A percentile compares a stretch with the other conserved stretches of the same genome.
Conservation (phyloP, 164 flowering plant species). For the Chloranthus sessilifolius region DNA sequence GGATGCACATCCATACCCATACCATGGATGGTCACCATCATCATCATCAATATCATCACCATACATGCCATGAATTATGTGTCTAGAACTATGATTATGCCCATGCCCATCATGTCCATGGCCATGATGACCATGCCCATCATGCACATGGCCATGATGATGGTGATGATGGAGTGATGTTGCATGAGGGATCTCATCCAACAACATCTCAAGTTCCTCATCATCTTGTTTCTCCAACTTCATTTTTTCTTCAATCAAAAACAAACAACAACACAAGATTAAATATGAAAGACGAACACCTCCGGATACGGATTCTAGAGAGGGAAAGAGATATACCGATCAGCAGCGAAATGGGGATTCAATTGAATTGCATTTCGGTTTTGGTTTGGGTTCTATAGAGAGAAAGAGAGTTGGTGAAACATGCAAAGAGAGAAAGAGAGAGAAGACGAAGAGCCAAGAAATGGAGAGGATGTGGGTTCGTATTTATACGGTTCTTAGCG, state of each 20-base stretch:
- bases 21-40: constrained; percentile 7
- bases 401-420: constrained; percentile 21
- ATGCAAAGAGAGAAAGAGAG: constrained; percentile 27
- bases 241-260: constrained; percentile 14
- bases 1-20: constrained; percentile 20
- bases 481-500: constrained; percentile 15
- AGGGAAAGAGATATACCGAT: constrained; percentile 19
- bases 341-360: constrained; percentile 3
- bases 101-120: constrained; percentile 15
- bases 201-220: constrained; percentile 29
- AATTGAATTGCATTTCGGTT: constrained; percentile 20
- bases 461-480: constrained; percentile 4
- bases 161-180: constrained; percentile 18
- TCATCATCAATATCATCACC: no score
- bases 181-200: constrained; percentile 37
- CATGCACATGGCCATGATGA: constrained; percentile 10
- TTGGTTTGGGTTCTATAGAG: constrained; percentile 7
- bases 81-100: constrained; percentile 10
- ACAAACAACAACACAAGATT: constrained; percentile 8
- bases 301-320: constrained; percentile 15
- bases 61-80: constrained; percentile 18
- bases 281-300: constrained; percentile 19
- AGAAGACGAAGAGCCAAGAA: constrained; percentile 4
- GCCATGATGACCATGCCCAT: constrained; percentile 4
- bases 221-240: constrained; percentile 21